A percentile compares a stretch with the other conserved stretches of the same genome.
phyloP scores from a whole-genome alignment of 1,284 basidiomycete genomes.

The Uromyces viciae-fabae region DNA sequence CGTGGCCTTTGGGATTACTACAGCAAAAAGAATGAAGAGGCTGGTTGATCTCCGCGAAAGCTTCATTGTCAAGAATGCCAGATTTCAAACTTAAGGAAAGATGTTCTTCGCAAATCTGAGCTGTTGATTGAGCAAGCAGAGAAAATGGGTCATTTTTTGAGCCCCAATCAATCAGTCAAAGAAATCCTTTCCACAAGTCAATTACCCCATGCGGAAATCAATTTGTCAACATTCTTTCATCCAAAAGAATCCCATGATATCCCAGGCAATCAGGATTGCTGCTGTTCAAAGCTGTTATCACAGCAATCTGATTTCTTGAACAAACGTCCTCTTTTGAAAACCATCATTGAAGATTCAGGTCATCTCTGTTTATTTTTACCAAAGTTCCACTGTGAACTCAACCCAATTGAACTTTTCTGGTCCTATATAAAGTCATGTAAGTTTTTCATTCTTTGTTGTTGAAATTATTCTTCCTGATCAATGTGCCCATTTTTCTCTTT shows the following conservation, averaged over 20 bases:
- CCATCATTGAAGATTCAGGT: background rate
- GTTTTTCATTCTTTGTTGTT: background rate
- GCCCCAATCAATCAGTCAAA: background rate
- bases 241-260: background rate
- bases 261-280: background rate
- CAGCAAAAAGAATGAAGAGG: background rate
- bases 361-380: background rate
- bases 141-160: background rate
- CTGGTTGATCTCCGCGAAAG: background rate
- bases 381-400: background rate
- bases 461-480: too few relatives aligned
- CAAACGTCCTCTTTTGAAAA: background rate
- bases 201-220: background rate
- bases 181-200: background rate
- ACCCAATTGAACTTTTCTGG: background rate
- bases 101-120: background rate
- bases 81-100: background rate
- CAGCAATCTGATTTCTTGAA: slow-evolving; percentile 5
- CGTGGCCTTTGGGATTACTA: background rate
- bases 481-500: too few relatives aligned
- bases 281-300: background rate
- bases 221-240: too few relatives aligned
- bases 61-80: background rate
- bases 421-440: background rate
- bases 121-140: background rate